These are phyloP conservation scores for Ophiostoma australiae DNA, from an alignment of 2,329 filamentous ascomycete genomes.

Conservation along the genomic window DNA sequence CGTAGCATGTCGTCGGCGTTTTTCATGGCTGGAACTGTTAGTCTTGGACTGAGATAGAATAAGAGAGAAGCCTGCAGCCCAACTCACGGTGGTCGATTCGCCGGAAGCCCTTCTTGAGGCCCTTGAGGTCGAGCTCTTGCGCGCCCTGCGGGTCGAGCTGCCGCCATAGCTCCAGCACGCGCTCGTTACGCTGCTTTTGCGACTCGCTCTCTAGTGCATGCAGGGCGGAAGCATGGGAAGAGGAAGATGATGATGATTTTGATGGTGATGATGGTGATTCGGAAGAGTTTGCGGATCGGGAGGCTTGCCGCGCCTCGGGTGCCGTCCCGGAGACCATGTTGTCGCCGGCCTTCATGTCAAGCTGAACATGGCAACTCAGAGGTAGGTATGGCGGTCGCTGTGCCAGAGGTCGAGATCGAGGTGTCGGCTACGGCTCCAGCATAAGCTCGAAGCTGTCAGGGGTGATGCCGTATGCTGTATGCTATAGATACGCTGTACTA, in stretches of 20 bases:
- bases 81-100: constrained; percentile 83
- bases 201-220: constrained; percentile 44
- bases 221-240: neutral
- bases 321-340: constrained; percentile 18
- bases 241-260: neutral
- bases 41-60: neutral
- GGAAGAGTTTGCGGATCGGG: neutral
- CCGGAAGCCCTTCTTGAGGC: constrained; percentile 74
- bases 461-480: neutral
- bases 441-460: neutral
- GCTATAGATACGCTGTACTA: neutral
- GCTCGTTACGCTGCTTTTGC: constrained; percentile 70
- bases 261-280: constrained; percentile 4
- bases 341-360: constrained; percentile 25
- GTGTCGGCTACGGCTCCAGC: neutral
- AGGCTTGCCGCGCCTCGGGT: neutral
- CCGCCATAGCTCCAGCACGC: constrained; percentile 79
- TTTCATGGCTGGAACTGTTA: constrained; percentile 58
- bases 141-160: constrained; percentile 71
- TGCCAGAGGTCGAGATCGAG: neutral
- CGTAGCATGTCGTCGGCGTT: constrained; percentile 83
- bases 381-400: neutral
- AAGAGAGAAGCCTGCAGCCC: neutral
- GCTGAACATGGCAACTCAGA: constrained; percentile 22
- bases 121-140: constrained; percentile 78